These are phyloP conservation scores for Wickerhamomyces hampshirensis DNA, from an alignment of 805 yeast species.

Conservation along the genomic window DNA sequence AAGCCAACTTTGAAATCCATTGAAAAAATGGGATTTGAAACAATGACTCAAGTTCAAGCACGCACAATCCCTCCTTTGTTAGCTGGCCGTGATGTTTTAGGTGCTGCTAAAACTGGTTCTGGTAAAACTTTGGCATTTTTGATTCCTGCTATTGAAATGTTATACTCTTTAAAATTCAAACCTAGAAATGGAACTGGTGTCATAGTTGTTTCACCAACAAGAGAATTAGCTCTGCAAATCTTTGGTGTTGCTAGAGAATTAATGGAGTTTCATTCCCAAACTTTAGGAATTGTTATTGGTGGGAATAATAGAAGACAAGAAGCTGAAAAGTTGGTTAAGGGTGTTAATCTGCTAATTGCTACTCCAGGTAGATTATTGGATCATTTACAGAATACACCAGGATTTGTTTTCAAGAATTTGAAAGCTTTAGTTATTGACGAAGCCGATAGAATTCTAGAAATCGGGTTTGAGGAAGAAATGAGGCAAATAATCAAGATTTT, in stretches of 20 bases:
- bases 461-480: constrained; percentile 99
- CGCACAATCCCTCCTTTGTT: constrained; percentile 93
- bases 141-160: constrained; percentile 91
- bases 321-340: constrained; percentile 89
- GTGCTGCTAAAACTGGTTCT: constrained; percentile 99
- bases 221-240: constrained; percentile 96
- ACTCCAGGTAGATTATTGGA: constrained; percentile 97
- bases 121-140: constrained; percentile 96
- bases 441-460: constrained; percentile 96
- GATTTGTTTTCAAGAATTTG: constrained; percentile 90
- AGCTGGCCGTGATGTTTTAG: constrained; percentile 95
- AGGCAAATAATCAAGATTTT: constrained; percentile 89
- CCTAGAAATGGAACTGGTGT: constrained; percentile 99
- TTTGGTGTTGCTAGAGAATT: constrained; percentile 97
- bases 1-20: constrained; percentile 80
- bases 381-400: constrained; percentile 92
- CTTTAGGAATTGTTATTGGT: constrained; percentile 95
- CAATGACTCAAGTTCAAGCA: constrained; percentile 92
- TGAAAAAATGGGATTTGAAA: constrained; percentile 81
- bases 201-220: constrained; percentile 91
- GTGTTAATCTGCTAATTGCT: constrained; percentile 91
- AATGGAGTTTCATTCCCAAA: constrained; percentile 79
- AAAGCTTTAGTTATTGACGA: constrained; percentile 95
- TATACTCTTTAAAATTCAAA: constrained; percentile 86
- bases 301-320: constrained; percentile 98